Conservation (phyloP, 495 filamentous ascomycete species). For the Lasiosphaeria miniovina region DNA sequence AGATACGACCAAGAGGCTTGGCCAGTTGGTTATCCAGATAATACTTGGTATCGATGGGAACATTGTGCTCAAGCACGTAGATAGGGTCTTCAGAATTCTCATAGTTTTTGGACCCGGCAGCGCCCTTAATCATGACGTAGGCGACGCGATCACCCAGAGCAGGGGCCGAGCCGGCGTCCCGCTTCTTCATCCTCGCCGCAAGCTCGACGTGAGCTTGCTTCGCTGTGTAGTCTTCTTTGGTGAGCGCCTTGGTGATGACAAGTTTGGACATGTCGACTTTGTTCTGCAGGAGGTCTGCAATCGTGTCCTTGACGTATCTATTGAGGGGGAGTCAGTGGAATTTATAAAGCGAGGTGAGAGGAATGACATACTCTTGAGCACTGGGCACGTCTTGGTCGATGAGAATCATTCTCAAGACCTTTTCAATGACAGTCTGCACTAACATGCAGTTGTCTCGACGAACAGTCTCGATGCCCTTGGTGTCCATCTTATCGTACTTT, state of each 20-base stretch:
- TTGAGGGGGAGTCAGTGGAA: conserved; percentile 17
- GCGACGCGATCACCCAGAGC: conserved; percentile 92
- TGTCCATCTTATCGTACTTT: conserved; percentile 99
- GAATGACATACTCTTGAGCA: conserved; percentile 78
- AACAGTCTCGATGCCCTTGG: conserved; percentile 98
- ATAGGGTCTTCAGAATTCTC: conserved; percentile 95
- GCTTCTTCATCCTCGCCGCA: conserved; percentile 90
- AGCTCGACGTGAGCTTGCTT: conserved; percentile 97
- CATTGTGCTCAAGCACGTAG: conserved; percentile 94
- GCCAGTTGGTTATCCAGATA: conserved; percentile 98
- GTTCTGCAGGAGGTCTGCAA: conserved; percentile 93
- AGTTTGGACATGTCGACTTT: conserved; percentile 99
- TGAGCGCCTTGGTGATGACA: conserved; percentile 95
- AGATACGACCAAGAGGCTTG: conserved; percentile 90
- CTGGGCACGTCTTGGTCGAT: conserved; percentile 87
- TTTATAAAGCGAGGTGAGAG: background rate
- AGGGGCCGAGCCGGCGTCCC: conserved; percentile 93
- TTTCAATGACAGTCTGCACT: conserved; percentile 97
- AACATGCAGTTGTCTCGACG: conserved; percentile 93
- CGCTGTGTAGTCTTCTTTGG: conserved; percentile 74
- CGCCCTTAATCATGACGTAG: conserved; percentile 95
- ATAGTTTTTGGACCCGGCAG: conserved; percentile 84
- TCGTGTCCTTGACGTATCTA: conserved; percentile 95
- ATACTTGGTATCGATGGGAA: conserved; percentile 98
- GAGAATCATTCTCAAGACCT: conserved; percentile 88